Conservation (phyloP, 441 rosid genomes). For the Pelargonium citronellum region DNA sequence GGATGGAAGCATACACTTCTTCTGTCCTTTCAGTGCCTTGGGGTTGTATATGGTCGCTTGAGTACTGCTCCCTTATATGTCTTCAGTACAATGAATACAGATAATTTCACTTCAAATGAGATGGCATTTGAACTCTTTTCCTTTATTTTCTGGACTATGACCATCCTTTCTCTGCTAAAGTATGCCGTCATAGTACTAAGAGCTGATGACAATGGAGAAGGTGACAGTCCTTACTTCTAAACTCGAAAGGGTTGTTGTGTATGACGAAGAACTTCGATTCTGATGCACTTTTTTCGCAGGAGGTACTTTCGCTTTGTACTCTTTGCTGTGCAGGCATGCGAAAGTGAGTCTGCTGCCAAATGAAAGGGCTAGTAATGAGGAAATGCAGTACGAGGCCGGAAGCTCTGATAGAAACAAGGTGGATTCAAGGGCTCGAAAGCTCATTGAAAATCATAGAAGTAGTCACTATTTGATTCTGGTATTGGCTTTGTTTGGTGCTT, state of each 20-base stretch:
- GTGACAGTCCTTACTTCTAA: constrained; percentile 24
- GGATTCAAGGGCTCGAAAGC: constrained; percentile 40
- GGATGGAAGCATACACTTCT: constrained; percentile 45
- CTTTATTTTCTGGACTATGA: constrained; percentile 58
- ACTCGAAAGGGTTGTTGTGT: neutral
- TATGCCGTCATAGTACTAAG: constrained; percentile 47
- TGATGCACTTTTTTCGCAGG: constrained; percentile 34
- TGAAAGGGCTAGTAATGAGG: constrained; percentile 27
- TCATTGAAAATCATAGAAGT: constrained; percentile 36
- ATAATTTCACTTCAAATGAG: constrained; percentile 35
- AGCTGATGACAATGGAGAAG: constrained; percentile 59
- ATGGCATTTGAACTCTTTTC: constrained; percentile 44
- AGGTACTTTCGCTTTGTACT: constrained; percentile 60
- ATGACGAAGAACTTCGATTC: constrained; percentile 9
- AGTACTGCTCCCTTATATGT: constrained; percentile 56
- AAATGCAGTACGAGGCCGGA: constrained; percentile 23
- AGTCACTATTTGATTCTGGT: constrained; percentile 45
- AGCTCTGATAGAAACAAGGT: constrained; percentile 30
- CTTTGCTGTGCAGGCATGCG: constrained; percentile 51
- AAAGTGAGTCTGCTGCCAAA: constrained; percentile 55
- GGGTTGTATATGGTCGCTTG: constrained; percentile 56
- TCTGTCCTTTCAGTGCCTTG: constrained; percentile 52
- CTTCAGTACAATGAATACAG: constrained; percentile 34
- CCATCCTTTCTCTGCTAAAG: constrained; percentile 43
- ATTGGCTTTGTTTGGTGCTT: constrained; percentile 51